Evolutionary conservation across 257 asterid genomes (phyloP).

Genomic region (Plectranthus barbatus): DNA sequence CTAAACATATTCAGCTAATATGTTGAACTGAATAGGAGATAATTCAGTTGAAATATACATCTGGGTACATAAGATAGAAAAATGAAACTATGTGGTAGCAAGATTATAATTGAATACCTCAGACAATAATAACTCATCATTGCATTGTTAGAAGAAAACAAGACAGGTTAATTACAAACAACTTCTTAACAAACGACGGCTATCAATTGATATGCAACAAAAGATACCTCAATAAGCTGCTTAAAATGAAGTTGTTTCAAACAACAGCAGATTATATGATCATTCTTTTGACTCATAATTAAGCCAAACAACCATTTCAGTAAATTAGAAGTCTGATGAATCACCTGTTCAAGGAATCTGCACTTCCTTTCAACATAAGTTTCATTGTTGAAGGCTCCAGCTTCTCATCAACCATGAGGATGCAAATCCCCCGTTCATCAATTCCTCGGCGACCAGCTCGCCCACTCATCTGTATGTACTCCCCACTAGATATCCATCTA

Average conservation of each 20-base stretch:
- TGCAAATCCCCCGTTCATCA: conserved; percentile 97
- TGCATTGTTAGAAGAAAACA: conserved; percentile 11
- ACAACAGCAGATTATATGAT: not conserved
- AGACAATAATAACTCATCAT: not conserved
- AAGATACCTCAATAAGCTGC: not conserved
- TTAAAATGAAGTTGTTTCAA: not conserved
- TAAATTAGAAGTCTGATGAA: not conserved
- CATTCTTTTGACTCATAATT: conserved; percentile 2
- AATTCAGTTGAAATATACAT: not conserved
- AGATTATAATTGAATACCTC: not conserved
- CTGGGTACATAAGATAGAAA: not conserved
- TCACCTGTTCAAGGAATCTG: conserved; percentile 93
- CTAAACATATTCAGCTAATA: not conserved
- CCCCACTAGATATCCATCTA: conserved; percentile 97
- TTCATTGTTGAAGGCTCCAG: conserved; percentile 92
- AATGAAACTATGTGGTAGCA: not conserved
- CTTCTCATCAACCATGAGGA: conserved; percentile 98
- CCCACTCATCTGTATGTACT: conserved; percentile 99
- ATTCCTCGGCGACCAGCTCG: conserved; percentile 99
- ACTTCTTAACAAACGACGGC: not conserved
- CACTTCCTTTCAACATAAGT: conserved; percentile 87
- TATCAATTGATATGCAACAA: not conserved
- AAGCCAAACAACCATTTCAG: conserved; percentile 3
- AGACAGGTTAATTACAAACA: not conserved
- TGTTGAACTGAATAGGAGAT: not conserved